phyloP scores from a whole-genome alignment of 1,139 yeast species.

The Lodderomyces margitis region DNA sequence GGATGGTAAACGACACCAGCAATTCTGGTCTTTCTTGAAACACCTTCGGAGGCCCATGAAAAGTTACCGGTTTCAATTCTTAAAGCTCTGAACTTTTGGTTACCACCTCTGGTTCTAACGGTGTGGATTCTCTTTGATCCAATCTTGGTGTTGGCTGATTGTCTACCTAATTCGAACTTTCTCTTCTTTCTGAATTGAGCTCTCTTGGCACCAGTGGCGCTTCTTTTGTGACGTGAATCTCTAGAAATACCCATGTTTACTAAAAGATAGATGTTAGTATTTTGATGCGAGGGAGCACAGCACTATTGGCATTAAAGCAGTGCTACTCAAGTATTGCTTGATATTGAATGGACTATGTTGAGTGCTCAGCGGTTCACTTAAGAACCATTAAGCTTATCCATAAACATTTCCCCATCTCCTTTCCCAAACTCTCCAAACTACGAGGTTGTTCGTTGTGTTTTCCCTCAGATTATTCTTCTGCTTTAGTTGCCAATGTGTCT shows the following conservation, averaged over 20 bases:
- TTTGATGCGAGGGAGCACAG: neutral
- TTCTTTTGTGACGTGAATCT: constrained; percentile 99
- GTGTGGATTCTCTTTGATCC: constrained; percentile 98
- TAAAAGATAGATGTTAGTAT: constrained; percentile 27
- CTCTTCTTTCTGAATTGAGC: constrained; percentile 99
- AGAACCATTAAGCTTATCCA: no score
- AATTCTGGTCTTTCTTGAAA: constrained; percentile 98
- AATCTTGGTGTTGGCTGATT: constrained; percentile 98
- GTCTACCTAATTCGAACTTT: constrained; percentile 99
- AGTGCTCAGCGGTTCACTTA: no score
- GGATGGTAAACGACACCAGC: constrained; percentile 98
- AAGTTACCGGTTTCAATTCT: constrained; percentile 99
- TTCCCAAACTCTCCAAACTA: no score
- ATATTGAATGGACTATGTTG: no score
- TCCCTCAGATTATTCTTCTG: no score
- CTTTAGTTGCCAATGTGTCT: no score
- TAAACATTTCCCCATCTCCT: no score
- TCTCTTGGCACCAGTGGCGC: constrained; percentile 99
- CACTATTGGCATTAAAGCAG: neutral
- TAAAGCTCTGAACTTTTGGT: constrained; percentile 99
- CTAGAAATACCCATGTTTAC: constrained; percentile 97
- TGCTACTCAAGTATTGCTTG: no score
- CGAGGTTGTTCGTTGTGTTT: no score
- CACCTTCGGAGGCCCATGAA: constrained; percentile 99
- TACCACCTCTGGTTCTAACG: constrained; percentile 99